Conservation (phyloP, 2,329 filamentous ascomycete genomes). For the Clarireedia homoeocarpa region DNA sequence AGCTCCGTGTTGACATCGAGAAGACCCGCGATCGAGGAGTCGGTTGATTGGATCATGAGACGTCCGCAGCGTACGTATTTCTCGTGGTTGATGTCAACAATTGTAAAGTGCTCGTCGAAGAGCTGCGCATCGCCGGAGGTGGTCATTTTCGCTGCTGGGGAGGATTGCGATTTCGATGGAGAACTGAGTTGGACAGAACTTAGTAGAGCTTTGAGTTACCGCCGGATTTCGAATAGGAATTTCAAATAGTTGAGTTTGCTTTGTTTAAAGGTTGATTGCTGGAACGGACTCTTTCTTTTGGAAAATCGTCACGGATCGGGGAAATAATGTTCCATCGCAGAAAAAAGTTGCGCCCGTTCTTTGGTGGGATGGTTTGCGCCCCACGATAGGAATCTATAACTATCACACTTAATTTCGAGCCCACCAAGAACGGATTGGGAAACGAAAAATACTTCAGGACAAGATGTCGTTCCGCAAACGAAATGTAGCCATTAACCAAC, state of each 20-base stretch:
- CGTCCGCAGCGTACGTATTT: constrained; percentile 96
- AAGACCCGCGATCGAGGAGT: constrained; percentile 67
- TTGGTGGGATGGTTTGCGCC: neutral
- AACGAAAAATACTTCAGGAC: neutral
- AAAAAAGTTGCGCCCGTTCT: neutral
- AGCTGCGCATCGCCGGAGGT: constrained; percentile 79
- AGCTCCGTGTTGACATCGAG: constrained; percentile 94
- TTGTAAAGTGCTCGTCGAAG: constrained; percentile 85
- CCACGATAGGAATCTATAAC: neutral
- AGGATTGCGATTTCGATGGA: constrained; percentile 35
- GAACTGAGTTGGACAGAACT: neutral
- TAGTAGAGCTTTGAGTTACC: too few species aligned
- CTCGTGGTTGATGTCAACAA: constrained; percentile 69
- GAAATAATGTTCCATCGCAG: neutral
- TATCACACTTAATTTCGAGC: neutral
- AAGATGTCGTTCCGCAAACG: constrained; percentile 62
- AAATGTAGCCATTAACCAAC: constrained; percentile 46
- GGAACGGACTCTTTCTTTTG: neutral
- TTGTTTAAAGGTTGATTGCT: neutral
- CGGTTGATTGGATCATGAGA: constrained; percentile 67
- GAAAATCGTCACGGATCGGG: neutral
- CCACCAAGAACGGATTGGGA: neutral
- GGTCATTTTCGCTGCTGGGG: constrained; percentile 59
- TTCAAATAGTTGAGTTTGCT: neutral
- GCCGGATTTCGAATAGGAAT: too few species aligned